Percentiles rank a stretch among this genome's conserved stretches.
phyloP scores from a whole-genome alignment of 2,329 filamentous ascomycete genomes.

The Tolypocladium endophyticum region DNA sequence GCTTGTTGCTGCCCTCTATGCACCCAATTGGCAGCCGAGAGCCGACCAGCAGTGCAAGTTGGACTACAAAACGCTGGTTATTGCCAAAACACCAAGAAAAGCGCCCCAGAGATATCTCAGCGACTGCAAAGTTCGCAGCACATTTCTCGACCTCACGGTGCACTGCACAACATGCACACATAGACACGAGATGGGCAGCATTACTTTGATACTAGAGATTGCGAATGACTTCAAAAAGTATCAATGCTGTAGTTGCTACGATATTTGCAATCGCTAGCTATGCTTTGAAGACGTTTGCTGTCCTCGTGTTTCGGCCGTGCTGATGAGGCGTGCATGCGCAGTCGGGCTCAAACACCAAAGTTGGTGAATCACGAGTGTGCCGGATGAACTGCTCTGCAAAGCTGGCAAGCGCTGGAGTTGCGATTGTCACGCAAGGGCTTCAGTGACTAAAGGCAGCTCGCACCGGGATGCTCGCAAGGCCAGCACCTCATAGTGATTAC shows the following conservation, averaged over 20 bases:
- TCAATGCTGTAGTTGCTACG: not conserved
- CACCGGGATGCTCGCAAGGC: not conserved
- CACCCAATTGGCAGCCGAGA: not conserved
- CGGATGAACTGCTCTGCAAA: not conserved
- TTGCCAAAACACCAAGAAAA: not conserved
- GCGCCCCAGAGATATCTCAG: not conserved
- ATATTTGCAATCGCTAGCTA: not conserved
- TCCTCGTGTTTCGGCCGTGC: not conserved
- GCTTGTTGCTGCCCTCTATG: not conserved
- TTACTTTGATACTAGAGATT: not conserved
- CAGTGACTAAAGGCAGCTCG: not conserved
- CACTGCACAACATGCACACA: not conserved
- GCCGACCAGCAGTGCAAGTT: not conserved
- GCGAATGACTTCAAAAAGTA: not conserved
- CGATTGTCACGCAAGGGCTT: not conserved
- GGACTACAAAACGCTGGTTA: not conserved
- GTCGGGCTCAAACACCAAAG: not conserved
- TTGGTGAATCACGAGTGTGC: not conserved
- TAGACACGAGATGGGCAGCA: not conserved
- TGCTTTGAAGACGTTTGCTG: not conserved
- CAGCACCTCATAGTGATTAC: not conserved
- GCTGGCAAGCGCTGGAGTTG: not conserved
- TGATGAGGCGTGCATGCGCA: not conserved
- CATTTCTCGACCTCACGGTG: not conserved
- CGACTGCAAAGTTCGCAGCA: not conserved